A percentile compares a stretch with the other conserved stretches of the same genome.
These are phyloP conservation scores for Trichoderma reesei DNA, from an alignment of 495 filamentous ascomycete genomes.

Conservation along the genomic window DNA sequence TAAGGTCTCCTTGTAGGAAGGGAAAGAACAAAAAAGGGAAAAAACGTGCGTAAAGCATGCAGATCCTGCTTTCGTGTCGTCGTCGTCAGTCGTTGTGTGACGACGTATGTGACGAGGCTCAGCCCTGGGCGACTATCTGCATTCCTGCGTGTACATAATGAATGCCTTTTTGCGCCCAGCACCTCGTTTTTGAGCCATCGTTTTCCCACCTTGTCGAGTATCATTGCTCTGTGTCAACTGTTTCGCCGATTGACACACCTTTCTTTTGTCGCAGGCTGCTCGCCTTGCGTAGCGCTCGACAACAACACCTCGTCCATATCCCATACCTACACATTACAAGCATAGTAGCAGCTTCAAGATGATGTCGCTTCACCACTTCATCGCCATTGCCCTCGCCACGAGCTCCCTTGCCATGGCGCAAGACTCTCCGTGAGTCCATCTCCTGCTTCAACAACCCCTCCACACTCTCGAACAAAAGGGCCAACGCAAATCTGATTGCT, in stretches of 20 bases:
- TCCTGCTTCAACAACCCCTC: background rate
- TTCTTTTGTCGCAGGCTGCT: too few species aligned
- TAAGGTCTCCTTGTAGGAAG: background rate
- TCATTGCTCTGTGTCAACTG: too few species aligned
- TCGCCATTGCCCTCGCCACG: background rate
- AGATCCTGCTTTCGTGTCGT: background rate
- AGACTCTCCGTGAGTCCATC: background rate
- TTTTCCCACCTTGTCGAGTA: too few species aligned
- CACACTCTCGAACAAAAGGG: too few species aligned
- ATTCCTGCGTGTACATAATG: too few species aligned
- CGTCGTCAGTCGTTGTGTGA: background rate
- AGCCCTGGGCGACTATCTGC: background rate
- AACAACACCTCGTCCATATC: too few species aligned
- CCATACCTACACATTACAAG: too few species aligned
- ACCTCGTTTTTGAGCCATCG: background rate
- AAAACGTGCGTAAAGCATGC: background rate
- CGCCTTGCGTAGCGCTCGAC: too few species aligned
- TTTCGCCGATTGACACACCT: too few species aligned
- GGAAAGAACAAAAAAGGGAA: background rate
- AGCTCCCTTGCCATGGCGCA: background rate
- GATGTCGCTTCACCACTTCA: background rate
- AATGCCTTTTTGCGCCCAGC: too few species aligned
- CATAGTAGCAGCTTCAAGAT: too few species aligned
- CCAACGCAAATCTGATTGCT: too few species aligned
- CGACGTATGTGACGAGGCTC: slow-evolving; percentile 4